Percentiles rank a stretch among this genome's conserved stretches.
Evolutionary conservation across 2,329 filamentous ascomycete species (phyloP).

Genomic region (Dactylellina parvicollis): DNA sequence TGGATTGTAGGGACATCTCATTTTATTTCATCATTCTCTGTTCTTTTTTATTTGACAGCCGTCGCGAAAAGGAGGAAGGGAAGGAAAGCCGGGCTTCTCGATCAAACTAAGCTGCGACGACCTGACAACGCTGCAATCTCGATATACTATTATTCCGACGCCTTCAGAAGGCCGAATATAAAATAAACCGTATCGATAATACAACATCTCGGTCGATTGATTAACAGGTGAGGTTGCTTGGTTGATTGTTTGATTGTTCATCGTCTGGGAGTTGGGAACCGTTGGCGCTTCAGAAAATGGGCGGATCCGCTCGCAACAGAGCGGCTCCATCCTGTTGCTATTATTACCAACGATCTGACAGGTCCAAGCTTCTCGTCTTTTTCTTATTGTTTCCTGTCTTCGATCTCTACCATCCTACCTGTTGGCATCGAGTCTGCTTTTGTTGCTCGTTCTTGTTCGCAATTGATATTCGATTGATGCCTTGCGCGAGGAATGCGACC

Average conservation of each 20-base stretch:
- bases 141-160: constrained; percentile 6
- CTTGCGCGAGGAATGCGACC: too few relatives aligned
- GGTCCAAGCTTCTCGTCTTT: neutral
- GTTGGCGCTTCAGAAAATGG: neutral
- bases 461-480: too few relatives aligned
- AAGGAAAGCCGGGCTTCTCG: neutral
- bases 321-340: constrained; percentile 13
- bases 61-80: constrained; percentile 1
- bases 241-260: neutral
- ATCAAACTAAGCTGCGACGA: neutral
- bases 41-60: constrained; percentile 8
- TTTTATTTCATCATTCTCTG: constrained; percentile 1
- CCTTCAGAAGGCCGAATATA: neutral
- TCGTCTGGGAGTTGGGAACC: neutral
- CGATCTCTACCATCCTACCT: too few relatives aligned
- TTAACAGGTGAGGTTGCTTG: neutral
- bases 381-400: neutral
- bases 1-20: constrained; percentile 9
- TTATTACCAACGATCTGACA: neutral
- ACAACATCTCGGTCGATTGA: neutral
- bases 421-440: too few relatives aligned
- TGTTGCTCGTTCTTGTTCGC: too few relatives aligned
- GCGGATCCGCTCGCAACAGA: neutral
- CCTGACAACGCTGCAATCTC: constrained; percentile 2
- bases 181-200: neutral